Evolutionary conservation across 2,329 filamentous ascomycete genomes (phyloP).

Genomic region (Fusarium avenaceum): DNA sequence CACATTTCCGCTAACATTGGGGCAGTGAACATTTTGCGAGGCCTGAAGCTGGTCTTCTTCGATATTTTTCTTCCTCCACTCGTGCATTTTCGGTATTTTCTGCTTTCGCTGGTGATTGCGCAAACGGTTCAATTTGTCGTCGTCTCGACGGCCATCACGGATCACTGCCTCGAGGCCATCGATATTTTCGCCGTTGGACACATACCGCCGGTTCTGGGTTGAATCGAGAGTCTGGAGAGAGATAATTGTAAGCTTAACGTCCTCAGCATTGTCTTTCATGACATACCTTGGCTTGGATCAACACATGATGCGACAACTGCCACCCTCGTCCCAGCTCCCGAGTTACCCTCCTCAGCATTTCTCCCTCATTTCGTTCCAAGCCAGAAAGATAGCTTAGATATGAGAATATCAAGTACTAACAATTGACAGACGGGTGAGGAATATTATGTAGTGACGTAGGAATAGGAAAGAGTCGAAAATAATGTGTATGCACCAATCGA

Average conservation of each 20-base stretch:
- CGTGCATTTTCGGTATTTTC: slow-evolving; percentile 1
- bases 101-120: slow-evolving; percentile 7
- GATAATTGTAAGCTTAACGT: slow-evolving; percentile 25
- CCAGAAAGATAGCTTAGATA: slow-evolving; percentile 1
- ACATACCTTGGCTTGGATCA: slow-evolving; percentile 43
- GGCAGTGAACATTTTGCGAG: background rate
- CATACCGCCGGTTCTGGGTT: slow-evolving; percentile 15
- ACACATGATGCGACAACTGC: slow-evolving; percentile 45
- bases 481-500: slow-evolving; percentile 48
- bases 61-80: background rate
- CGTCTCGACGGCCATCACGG: slow-evolving; percentile 12
- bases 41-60: background rate
- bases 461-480: slow-evolving; percentile 9
- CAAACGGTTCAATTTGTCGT: background rate
- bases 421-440: background rate
- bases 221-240: slow-evolving; percentile 24
- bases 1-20: background rate
- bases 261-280: background rate
- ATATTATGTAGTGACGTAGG: background rate
- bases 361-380: slow-evolving; percentile 52
- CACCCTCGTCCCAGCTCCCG: slow-evolving; percentile 52
- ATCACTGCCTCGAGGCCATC: slow-evolving; percentile 26
- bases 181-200: slow-evolving; percentile 12
- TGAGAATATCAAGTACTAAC: background rate
- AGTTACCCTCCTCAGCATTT: slow-evolving; percentile 54